Evolutionary conservation across 768 basidiomycete genomes (phyloP).

Genomic region (Tubosaeta sp.): DNA sequence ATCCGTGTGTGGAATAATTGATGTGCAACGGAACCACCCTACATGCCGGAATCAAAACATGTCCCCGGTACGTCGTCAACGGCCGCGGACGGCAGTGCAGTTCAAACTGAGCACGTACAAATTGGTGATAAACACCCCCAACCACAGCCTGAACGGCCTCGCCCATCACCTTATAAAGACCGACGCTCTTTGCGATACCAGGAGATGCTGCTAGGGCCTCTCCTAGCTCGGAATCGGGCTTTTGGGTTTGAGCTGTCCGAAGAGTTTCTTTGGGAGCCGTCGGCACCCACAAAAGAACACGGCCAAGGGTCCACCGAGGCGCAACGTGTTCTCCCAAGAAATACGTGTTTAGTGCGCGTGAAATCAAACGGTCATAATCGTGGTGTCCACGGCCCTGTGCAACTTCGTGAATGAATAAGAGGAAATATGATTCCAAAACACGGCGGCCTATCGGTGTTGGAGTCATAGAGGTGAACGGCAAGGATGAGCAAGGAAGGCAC

Average conservation of each 20-base stretch:
- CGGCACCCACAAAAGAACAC: slow-evolving; percentile 72
- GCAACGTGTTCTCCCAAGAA: slow-evolving; percentile 71
- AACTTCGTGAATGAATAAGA: slow-evolving; percentile 63
- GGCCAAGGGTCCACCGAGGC: slow-evolving; percentile 68
- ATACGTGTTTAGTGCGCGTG: slow-evolving; percentile 63
- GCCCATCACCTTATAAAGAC: slow-evolving; percentile 74
- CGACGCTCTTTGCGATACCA: slow-evolving; percentile 48
- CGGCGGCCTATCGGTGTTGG: slow-evolving; percentile 54
- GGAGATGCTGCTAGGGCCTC: slow-evolving; percentile 27
- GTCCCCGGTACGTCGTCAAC: slow-evolving; percentile 9
- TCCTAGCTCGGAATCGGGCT: slow-evolving; percentile 24
- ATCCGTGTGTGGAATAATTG: slow-evolving; percentile 33
- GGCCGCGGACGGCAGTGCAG: slow-evolving; percentile 10
- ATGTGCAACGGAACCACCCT: slow-evolving; percentile 34
- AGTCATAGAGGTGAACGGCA: not conserved
- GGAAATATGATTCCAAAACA: slow-evolving; percentile 69
- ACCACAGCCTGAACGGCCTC: slow-evolving; percentile 72
- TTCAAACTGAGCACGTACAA: slow-evolving; percentile 47
- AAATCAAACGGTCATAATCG: slow-evolving; percentile 55
- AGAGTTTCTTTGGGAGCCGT: slow-evolving; percentile 41
- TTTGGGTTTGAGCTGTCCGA: slow-evolving; percentile 10
- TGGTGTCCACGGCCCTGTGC: slow-evolving; percentile 42
- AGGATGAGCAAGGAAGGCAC: not conserved
- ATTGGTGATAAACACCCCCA: slow-evolving; percentile 76
- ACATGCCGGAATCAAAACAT: not conserved